Conservation (phyloP, 345 rosid genomes). For the Dipteronia dyeriana region DNA sequence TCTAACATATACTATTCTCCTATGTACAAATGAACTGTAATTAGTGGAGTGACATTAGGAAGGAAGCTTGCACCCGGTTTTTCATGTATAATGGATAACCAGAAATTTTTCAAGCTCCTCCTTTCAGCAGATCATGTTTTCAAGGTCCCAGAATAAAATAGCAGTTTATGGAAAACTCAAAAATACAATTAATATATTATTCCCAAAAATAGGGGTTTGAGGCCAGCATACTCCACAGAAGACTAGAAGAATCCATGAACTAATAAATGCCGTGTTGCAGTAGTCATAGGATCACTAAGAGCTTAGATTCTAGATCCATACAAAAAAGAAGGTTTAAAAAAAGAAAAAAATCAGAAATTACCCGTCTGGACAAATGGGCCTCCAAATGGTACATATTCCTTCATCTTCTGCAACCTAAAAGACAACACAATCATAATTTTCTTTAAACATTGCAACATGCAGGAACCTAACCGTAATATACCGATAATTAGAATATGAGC, state of each 20-base stretch:
- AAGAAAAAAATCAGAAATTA: constrained; percentile 31
- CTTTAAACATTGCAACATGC: neutral
- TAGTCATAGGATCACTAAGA: neutral
- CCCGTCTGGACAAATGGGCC: constrained; percentile 90
- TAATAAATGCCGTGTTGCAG: neutral
- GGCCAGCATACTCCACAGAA: neutral
- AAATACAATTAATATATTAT: neutral
- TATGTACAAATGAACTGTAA: neutral
- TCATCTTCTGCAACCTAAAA: constrained; percentile 65
- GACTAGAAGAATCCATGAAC: neutral
- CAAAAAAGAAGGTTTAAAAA: neutral
- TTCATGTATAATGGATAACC: neutral
- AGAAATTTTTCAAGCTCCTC: neutral
- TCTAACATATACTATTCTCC: neutral
- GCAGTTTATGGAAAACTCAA: neutral
- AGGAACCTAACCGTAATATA: neutral
- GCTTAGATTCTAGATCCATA: neutral
- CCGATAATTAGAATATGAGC: neutral
- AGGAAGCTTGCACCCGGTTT: neutral
- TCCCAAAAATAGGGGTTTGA: neutral
- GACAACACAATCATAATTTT: constrained; percentile 5
- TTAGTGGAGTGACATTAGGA: neutral
- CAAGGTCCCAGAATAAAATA: neutral
- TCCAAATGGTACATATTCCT: constrained; percentile 82
- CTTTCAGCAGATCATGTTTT: neutral